These are phyloP conservation scores for Ustilago trichophora DNA, from an alignment of 1,284 basidiomycete species.

Conservation along the genomic window DNA sequence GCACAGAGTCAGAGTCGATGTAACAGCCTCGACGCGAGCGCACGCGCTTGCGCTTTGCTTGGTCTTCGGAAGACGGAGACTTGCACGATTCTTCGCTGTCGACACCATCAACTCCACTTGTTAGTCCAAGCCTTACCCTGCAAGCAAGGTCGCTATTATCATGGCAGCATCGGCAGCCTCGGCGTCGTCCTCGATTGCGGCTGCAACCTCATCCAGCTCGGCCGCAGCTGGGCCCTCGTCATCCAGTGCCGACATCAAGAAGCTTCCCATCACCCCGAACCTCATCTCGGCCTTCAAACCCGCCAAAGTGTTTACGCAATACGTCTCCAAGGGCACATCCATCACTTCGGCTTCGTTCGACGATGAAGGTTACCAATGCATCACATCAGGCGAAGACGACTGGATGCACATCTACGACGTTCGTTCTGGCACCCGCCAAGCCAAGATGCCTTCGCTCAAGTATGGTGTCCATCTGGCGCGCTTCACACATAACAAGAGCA, in stretches of 20 bases:
- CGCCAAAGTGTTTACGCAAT: slow-evolving; percentile 78
- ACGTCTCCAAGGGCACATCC: slow-evolving; percentile 67
- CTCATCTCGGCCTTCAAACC: slow-evolving; percentile 73
- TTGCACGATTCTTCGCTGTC: no score
- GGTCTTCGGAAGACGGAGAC: no score
- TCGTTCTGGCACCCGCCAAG: slow-evolving; percentile 82
- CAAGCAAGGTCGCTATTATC: no score
- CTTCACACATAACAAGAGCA: slow-evolving; percentile 88
- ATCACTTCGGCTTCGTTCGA: slow-evolving; percentile 89
- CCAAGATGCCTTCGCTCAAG: slow-evolving; percentile 89
- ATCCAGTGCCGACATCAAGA: slow-evolving; percentile 21
- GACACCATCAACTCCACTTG: no score
- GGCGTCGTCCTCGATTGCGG: slow-evolving; percentile 3
- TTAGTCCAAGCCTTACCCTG: no score
- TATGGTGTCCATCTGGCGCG: slow-evolving; percentile 93
- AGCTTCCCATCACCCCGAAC: slow-evolving; percentile 33
- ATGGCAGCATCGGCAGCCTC: slow-evolving; percentile 9
- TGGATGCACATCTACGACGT: slow-evolving; percentile 88
- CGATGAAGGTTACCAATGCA: slow-evolving; percentile 82
- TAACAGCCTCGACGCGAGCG: no score
- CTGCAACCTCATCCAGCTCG: neutral
- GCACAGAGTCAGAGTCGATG: no score
- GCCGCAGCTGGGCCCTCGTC: slow-evolving; percentile 6
- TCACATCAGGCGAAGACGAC: slow-evolving; percentile 93
- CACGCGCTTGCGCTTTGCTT: no score